Evolutionary conservation across 1,139 yeast species (phyloP), one percentile per base, ranked within the genome.

Genomic region (Blastobotrys apis): DNA sequence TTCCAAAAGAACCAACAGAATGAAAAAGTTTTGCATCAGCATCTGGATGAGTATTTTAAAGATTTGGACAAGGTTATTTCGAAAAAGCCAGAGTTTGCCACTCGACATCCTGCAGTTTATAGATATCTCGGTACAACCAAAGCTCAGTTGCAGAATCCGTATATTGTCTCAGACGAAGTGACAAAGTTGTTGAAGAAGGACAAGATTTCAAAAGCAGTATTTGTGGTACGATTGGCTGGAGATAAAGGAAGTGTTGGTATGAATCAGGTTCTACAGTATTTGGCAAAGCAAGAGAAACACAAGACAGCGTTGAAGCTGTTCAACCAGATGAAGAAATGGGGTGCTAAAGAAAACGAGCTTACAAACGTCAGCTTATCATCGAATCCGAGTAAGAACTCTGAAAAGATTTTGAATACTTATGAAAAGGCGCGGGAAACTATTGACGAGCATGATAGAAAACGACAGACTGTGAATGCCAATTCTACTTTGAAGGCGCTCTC

Each of bases 201-300:
- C 15, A 47, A 54, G 30, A 35, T 53, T 23, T 44, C 49, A 3
- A 37, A 46, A 31, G 55, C 57, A 2, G 45, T 48, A 5, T 49
- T 39, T 33, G 27, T 53, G 9, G 50, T 50, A n/a, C 46, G 53
- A 31, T 46, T 53, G 3, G 54, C 56, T 5, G 53, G 54, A 4
- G 22, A 44, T 9, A 46, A 47, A 10, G 56, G 57, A 3, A 43
- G 53, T 4, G 56, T 52, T 12, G 57, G 53, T 5, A 54, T 54
- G 57, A 54, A 54, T 33, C 38, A 49, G 34, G 47, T 53, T 16
- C 35, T 54, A 33, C 40, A 49, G 39, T 44, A 49, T 36, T 36
- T 54, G n/a, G n/a, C 41, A 12, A 30, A 20, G 15, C 8, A 20
- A 5, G 33, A 30, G 19, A 29, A 39, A 36, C 39, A 47, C 26